These are phyloP conservation scores for Solanum pimpinellifolium DNA, from an alignment of 257 asterid species.

Conservation along the genomic window DNA sequence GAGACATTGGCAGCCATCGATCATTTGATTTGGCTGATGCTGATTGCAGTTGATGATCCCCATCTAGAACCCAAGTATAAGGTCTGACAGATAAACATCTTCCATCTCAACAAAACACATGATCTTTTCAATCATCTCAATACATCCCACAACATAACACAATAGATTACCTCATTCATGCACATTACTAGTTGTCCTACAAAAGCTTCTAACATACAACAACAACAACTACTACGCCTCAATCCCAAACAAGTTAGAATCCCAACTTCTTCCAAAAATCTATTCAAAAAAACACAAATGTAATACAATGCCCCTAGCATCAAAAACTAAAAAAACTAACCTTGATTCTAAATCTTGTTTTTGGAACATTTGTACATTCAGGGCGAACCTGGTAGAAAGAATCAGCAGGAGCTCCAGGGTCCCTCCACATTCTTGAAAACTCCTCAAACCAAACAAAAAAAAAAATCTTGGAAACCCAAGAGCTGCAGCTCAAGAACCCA, in stretches of 20 bases:
- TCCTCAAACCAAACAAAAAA: not conserved
- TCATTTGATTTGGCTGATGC: not conserved
- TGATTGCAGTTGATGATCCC: not conserved
- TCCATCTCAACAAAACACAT: not conserved
- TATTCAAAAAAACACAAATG: not conserved
- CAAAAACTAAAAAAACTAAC: constrained; percentile 17
- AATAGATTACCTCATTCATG: not conserved
- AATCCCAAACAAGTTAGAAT: not conserved
- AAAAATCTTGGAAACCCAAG: not conserved
- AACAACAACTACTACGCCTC: not conserved
- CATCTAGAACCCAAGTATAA: not conserved
- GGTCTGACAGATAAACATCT: not conserved
- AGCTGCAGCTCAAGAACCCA: constrained; percentile 5
- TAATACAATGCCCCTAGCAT: not conserved
- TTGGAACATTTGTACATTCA: constrained; percentile 71
- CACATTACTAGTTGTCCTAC: not conserved
- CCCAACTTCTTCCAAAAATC: not conserved
- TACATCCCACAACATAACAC: not conserved
- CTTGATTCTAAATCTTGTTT: constrained; percentile 91
- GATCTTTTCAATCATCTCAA: not conserved
- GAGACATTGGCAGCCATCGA: not conserved
- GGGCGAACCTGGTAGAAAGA: constrained; percentile 73
- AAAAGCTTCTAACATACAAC: not conserved
- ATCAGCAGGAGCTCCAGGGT: constrained; percentile 73
- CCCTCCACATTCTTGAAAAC: constrained; percentile 61